A percentile compares a stretch with the other conserved stretches of the same genome.
Conservation (phyloP, 2,329 filamentous ascomycete genomes). For the Apiospora sp. region DNA sequence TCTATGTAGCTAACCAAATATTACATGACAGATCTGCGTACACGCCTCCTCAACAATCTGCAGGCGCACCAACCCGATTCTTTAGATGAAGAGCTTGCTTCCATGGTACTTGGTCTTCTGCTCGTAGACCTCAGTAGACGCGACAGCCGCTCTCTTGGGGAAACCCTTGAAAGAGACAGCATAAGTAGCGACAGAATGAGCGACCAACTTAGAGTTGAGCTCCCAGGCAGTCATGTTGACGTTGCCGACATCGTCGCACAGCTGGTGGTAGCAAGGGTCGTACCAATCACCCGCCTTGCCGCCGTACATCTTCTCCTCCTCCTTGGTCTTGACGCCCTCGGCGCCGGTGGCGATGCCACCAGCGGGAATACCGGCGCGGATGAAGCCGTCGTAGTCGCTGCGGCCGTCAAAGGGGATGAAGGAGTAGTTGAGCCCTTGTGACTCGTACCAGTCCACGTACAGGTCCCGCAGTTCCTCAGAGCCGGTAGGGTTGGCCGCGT, state of each 20-base stretch:
- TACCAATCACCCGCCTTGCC: constrained; percentile 69
- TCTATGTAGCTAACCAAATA: neutral
- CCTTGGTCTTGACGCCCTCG: constrained; percentile 76
- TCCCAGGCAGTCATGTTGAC: constrained; percentile 68
- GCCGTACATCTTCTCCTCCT: constrained; percentile 74
- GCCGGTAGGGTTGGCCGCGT: constrained; percentile 73
- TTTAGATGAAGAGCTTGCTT: constrained; percentile 55
- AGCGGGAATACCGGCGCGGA: constrained; percentile 74
- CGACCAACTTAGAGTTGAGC: constrained; percentile 70
- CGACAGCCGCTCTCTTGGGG: constrained; percentile 57
- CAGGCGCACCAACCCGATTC: no score
- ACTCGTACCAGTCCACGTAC: constrained; percentile 72
- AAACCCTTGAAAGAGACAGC: constrained; percentile 71
- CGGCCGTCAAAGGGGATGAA: constrained; percentile 80
- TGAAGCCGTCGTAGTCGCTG: constrained; percentile 82
- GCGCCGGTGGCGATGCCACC: constrained; percentile 82
- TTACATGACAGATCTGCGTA: neutral
- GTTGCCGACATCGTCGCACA: constrained; percentile 67
- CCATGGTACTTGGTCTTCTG: constrained; percentile 58
- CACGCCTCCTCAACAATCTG: neutral
- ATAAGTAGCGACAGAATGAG: constrained; percentile 76
- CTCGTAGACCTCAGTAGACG: constrained; percentile 41
- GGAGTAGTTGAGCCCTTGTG: constrained; percentile 69
- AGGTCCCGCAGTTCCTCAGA: constrained; percentile 74
- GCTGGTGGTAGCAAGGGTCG: constrained; percentile 68